These are phyloP conservation scores for Blastocystis sp. DNA, from an alignment of 352 stramenopile species.

Conservation along the genomic window DNA sequence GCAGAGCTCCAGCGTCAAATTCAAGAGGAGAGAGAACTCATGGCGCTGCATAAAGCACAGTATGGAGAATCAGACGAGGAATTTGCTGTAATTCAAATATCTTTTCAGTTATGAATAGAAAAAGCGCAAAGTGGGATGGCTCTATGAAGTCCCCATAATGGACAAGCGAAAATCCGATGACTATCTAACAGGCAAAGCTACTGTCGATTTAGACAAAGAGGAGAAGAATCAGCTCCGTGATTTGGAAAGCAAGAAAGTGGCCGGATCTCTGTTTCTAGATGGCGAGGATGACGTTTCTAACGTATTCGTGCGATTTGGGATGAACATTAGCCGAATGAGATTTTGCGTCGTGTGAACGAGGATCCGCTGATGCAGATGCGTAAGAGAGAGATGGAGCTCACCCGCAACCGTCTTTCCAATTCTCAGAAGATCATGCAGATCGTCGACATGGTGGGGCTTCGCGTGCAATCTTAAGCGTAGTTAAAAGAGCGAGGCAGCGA, in stretches of 20 bases:
- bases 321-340: conserved; percentile 34
- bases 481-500: conserved; percentile 5
- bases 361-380: conserved; percentile 58
- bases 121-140: conserved; percentile 38
- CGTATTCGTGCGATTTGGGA: neutral
- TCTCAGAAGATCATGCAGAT: conserved; percentile 24
- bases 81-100: neutral
- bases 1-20: conserved; percentile 39
- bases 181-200: conserved; percentile 21
- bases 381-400: conserved; percentile 48
- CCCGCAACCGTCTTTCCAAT: conserved; percentile 29
- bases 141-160: conserved; percentile 30
- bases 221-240: conserved; percentile 52
- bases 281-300: conserved; percentile 9
- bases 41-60: neutral
- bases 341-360: conserved; percentile 42
- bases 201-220: conserved; percentile 54
- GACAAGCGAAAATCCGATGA: conserved; percentile 31
- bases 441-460: neutral
- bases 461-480: neutral
- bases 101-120: neutral
- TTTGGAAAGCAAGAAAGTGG: conserved; percentile 54
- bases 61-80: conserved; percentile 6
- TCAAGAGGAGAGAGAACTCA: neutral
- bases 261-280: conserved; percentile 10